Evolutionary conservation across 75 land plant species (phyloP), one percentile per base, ranked within the genome.

Genomic region (Larix kaempferi): DNA sequence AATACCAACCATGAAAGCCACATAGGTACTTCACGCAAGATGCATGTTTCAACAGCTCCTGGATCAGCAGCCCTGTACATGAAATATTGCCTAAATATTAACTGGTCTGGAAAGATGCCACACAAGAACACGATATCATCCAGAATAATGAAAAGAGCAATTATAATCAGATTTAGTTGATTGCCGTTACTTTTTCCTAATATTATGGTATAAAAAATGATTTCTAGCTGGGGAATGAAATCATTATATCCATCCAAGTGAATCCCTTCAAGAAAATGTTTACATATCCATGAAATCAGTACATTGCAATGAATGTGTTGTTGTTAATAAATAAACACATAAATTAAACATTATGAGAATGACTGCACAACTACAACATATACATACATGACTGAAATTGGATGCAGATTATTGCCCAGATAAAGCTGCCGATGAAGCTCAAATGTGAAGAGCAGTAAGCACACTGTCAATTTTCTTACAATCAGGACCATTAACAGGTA

Each of bases 41-140:
- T 86, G 66, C 80, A 77, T 12, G 98, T 95, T 78, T 84, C 21
- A 17, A 95, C 98, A n/a, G 52, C 80, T 66, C 98, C 98, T 66
- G 98, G 96, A 84, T 93, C 96, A 26, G 85, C 98, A 76, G 91
- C 92, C 77, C 95, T 92, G 76, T 41, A 8, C 49, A 67, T 37
- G 71, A 67, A 6, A 67, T 67, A 69, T 69, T 33, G 73, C 39
- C 44, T 17, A 16, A 67, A 67, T 67, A n/a, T 19, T 21, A 67
- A 6, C 2, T 69, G 6, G n/a, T 15, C 73, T 27, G 17, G 37
- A 37, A 69, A 37, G 52, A 69, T 37, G n/a, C 49, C 74, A 77
- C n/a, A 22, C 64, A 19, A 19, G 44, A 29, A 76, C n/a, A 8
- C 2, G 5, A 22, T 22, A 76, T 35, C 14, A 23, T 80, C 26